Evolutionary conservation across 2,329 filamentous ascomycete species (phyloP).

Genomic region (Epichloe gansuensis): DNA sequence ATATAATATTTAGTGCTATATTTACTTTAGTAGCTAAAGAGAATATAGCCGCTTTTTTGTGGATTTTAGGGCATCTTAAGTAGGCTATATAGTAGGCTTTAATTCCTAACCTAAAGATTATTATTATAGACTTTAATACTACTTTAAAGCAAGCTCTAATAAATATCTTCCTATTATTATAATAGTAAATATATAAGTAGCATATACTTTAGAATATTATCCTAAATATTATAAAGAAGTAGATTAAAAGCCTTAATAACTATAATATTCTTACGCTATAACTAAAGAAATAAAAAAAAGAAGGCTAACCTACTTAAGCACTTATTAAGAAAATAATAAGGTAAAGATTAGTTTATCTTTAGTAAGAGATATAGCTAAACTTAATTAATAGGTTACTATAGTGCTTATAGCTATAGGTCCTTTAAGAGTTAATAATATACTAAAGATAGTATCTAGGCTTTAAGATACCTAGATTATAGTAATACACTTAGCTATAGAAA

Average conservation of each 20-base stretch:
- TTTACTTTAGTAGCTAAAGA: not conserved
- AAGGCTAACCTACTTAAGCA: not conserved
- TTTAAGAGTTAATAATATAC: not conserved
- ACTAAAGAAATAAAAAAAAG: not conserved
- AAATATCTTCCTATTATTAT: not conserved
- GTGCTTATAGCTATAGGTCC: not conserved
- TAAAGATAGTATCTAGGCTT: not conserved
- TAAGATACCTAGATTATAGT: not conserved
- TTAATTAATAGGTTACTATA: not conserved
- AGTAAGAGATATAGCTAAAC: not conserved
- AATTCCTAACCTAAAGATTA: not conserved
- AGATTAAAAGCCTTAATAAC: not conserved
- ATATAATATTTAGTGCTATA: not conserved
- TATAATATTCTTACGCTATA: not conserved
- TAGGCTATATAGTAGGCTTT: not conserved
- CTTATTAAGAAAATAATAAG: not conserved
- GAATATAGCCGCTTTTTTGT: not conserved
- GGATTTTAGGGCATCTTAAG: not conserved
- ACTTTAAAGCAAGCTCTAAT: not conserved
- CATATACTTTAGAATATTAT: slow-evolving; percentile 1
- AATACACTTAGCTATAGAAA: not conserved
- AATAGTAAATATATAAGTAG: not conserved
- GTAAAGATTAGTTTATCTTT: not conserved
- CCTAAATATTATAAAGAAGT: not conserved
- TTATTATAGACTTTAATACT: not conserved